Evolutionary conservation across 345 rosid genomes (phyloP).

Genomic region (Euphorbia tirucalli): DNA sequence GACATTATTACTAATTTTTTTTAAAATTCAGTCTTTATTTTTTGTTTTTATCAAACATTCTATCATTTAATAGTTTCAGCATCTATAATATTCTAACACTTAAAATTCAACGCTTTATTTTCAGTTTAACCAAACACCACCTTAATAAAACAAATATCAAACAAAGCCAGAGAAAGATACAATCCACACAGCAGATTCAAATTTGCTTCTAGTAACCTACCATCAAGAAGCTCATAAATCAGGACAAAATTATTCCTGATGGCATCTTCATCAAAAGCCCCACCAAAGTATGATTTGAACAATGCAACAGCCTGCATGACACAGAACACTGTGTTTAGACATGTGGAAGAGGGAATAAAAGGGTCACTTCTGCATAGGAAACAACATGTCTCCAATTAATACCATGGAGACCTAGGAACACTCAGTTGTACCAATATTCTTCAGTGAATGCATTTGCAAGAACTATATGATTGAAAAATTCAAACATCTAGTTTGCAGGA

Average conservation of each 20-base stretch:
- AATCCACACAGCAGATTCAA: background rate
- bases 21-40: too few species aligned
- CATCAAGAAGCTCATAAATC: constrained; percentile 95
- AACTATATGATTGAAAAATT: background rate
- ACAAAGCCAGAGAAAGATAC: background rate
- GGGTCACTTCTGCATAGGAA: background rate
- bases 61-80: too few species aligned
- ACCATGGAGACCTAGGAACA: background rate
- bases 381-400: background rate
- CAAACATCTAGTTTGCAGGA: background rate
- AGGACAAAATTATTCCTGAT: constrained; percentile 93
- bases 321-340: constrained; percentile 4
- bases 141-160: background rate
- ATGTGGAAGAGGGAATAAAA: background rate
- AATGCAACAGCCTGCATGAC: constrained; percentile 79
- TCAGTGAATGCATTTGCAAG: background rate
- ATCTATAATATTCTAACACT: too few species aligned
- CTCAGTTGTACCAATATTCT: background rate
- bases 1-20: too few species aligned
- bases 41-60: too few species aligned
- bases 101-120: too few species aligned
- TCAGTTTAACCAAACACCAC: too few species aligned
- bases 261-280: constrained; percentile 98
- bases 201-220: constrained; percentile 33
- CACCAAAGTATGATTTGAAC: constrained; percentile 97